Conservation (phyloP, 2,329 filamentous ascomycete genomes). For the Coniochaeta ligniaria region DNA sequence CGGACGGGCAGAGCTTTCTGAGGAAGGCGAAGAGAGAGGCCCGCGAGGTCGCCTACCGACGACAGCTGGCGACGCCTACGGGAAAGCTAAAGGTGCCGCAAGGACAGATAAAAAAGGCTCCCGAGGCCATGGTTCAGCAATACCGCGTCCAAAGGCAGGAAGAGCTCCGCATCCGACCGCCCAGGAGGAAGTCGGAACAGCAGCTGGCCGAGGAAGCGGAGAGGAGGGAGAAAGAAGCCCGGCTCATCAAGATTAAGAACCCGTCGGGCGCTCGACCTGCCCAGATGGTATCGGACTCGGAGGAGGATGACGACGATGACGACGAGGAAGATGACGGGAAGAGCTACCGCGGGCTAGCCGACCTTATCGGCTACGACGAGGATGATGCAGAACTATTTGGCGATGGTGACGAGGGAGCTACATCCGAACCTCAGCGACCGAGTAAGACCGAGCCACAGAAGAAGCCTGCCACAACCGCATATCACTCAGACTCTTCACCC, state of each 20-base stretch:
- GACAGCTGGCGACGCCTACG: constrained; percentile 34
- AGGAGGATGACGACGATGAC: constrained; percentile 21
- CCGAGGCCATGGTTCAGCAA: constrained; percentile 46
- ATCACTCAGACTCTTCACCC: background rate
- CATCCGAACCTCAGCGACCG: background rate
- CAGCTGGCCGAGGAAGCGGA: constrained; percentile 12
- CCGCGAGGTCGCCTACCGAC: constrained; percentile 42
- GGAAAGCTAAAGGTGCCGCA: constrained; percentile 22
- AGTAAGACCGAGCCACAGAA: background rate
- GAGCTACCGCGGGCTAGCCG: constrained; percentile 6
- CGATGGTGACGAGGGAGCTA: background rate
- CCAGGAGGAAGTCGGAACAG: constrained; percentile 7
- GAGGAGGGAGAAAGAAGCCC: constrained; percentile 28
- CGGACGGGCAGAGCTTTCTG: constrained; percentile 45
- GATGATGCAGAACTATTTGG: constrained; percentile 13
- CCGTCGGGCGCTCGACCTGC: background rate
- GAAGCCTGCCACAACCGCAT: background rate
- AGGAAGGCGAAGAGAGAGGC: constrained; percentile 50
- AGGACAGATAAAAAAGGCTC: constrained; percentile 40
- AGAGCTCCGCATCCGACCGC: constrained; percentile 21
- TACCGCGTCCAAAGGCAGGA: constrained; percentile 34
- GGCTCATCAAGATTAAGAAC: constrained; percentile 26
- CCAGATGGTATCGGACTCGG: background rate
- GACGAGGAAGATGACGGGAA: constrained; percentile 7
- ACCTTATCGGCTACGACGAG: constrained; percentile 12